These are phyloP conservation scores for Tothia fuscella DNA, from an alignment of 2,329 filamentous ascomycete genomes.

Conservation along the genomic window DNA sequence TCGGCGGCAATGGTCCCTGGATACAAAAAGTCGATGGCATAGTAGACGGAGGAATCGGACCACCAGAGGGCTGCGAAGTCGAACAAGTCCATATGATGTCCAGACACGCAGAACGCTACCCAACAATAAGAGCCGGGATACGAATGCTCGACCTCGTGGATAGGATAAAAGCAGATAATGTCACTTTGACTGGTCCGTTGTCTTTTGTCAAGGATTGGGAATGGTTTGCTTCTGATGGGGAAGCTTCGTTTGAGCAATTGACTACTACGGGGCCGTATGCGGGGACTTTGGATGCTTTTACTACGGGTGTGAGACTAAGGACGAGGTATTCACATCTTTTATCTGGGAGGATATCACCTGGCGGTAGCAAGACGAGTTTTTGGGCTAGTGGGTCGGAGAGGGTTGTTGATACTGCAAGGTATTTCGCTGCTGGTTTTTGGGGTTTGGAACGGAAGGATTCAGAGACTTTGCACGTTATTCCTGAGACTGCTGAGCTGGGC, in stretches of 20 bases:
- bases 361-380: conserved; percentile 29
- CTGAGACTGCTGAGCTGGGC: conserved; percentile 37
- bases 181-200: conserved; percentile 37
- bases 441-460: conserved; percentile 29
- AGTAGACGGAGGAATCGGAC: too few species aligned
- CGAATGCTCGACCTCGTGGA: conserved; percentile 35
- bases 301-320: conserved; percentile 40
- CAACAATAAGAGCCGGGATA: conserved; percentile 24
- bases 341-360: too few species aligned
- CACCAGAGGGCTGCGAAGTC: conserved; percentile 44
- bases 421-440: conserved; percentile 45
- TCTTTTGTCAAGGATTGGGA: conserved; percentile 43
- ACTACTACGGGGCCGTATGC: conserved; percentile 45
- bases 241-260: conserved; percentile 39
- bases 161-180: conserved; percentile 31
- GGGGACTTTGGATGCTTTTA: conserved; percentile 41
- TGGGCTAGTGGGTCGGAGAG: conserved; percentile 44
- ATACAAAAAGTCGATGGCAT: too few species aligned
- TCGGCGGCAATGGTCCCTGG: too few species aligned
- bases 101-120: conserved; percentile 43
- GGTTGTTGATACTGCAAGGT: conserved; percentile 44
- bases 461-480: conserved; percentile 39
- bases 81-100: conserved; percentile 43
- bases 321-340: conserved; percentile 41
- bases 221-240: conserved; percentile 38